Conservation (phyloP, 306 rosid genomes). For the Trifolium dubium region DNA sequence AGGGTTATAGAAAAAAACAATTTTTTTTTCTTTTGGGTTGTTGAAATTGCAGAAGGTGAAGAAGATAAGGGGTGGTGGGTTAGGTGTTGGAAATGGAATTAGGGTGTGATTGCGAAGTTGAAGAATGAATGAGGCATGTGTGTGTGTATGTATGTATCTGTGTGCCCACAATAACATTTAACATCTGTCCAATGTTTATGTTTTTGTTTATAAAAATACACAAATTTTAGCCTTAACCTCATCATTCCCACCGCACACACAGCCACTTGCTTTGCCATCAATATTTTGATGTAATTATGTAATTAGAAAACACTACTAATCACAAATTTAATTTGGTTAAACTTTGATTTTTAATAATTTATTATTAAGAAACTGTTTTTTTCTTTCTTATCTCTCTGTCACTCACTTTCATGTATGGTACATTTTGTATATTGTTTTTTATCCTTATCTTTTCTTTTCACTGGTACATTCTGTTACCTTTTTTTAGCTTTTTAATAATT, state of each 20-base stretch:
- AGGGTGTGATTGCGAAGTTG: constrained; percentile 45
- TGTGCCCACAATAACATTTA: constrained; percentile 34
- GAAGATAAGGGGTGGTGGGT: constrained; percentile 25
- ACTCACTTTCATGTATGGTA: background rate
- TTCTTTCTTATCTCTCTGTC: background rate
- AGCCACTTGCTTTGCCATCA: constrained; percentile 21
- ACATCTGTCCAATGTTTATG: constrained; percentile 50
- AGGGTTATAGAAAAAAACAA: constrained; percentile 5
- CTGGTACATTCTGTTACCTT: background rate
- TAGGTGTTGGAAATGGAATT: background rate
- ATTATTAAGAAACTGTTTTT: background rate
- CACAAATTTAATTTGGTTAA: too few species aligned
- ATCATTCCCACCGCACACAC: constrained; percentile 43
- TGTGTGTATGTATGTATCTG: constrained; percentile 38
- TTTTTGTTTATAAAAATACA: constrained; percentile 62
- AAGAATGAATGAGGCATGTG: constrained; percentile 42
- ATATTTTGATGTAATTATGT: constrained; percentile 10
- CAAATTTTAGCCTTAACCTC: constrained; percentile 51
- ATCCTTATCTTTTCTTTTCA: background rate
- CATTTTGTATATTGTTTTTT: constrained; percentile 12
- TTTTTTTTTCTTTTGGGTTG: background rate
- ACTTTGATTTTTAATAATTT: too few species aligned
- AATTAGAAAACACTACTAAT: background rate
- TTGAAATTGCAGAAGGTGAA: constrained; percentile 41
- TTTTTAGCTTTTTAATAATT: background rate